Conservation (phyloP, 108 stramenopile genomes). For the Cyclotella distinguenda region DNA sequence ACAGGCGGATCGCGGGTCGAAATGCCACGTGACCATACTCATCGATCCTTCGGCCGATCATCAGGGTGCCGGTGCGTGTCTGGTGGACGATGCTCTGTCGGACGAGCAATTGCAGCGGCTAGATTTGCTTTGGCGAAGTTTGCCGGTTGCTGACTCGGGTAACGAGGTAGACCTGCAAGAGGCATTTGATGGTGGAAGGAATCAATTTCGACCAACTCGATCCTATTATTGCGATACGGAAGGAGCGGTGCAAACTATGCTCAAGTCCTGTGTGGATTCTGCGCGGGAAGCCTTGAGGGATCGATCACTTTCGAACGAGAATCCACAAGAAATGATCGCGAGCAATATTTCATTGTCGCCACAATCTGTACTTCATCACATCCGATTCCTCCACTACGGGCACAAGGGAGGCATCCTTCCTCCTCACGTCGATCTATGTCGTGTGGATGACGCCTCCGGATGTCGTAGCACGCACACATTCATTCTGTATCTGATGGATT, state of each 20-base stretch:
- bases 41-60: constrained; percentile 57
- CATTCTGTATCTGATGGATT: constrained; percentile 68
- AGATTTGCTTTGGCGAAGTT: constrained; percentile 37
- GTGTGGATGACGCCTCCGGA: constrained; percentile 50
- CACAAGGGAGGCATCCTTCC: constrained; percentile 50
- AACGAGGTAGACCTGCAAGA: constrained; percentile 23
- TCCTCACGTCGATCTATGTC: constrained; percentile 74
- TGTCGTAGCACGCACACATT: constrained; percentile 77
- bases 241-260: constrained; percentile 32
- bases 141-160: constrained; percentile 48
- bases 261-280: constrained; percentile 23
- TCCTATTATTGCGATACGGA: constrained; percentile 77
- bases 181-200: constrained; percentile 38
- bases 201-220: constrained; percentile 38
- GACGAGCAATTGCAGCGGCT: constrained; percentile 41
- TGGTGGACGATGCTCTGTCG: constrained; percentile 59
- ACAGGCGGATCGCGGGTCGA: too few species aligned
- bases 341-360: background rate
- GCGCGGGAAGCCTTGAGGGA: constrained; percentile 9
- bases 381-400: constrained; percentile 73
- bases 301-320: background rate
- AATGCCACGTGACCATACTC: constrained; percentile 41
- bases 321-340: background rate
- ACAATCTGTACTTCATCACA: constrained; percentile 58
- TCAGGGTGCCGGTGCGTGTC: constrained; percentile 77